A percentile compares a stretch with the other conserved stretches of the same genome.
These are phyloP conservation scores for sorghum (Sorghum bicolor) DNA, from an alignment of 176 grass and related monocot species.

Conservation along the genomic window Sorghum_bicolor_NCBIv3 NC_012875.2:6124501-6125000, in stretches of 20 bases:
- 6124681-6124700: conserved; percentile 20
- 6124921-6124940: conserved; percentile 92
- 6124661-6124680: background rate
- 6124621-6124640: background rate
- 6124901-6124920: background rate
- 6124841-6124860: conserved; percentile 10
- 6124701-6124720: conserved; percentile 88
- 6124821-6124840: background rate
- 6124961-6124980: conserved; percentile 86
- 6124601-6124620: background rate
- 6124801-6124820: conserved; percentile 10
- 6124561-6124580: too few species aligned
- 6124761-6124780: conserved; percentile 92
- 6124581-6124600: background rate
- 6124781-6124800: conserved; percentile 96
- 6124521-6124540: too few species aligned
- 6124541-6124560: too few species aligned
- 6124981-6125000: conserved; percentile 41
- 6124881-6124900: conserved; percentile 9
- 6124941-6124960: conserved; percentile 81
- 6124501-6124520: too few species aligned
- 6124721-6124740: conserved; percentile 95
- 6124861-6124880: conserved; percentile 6
- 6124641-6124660: background rate
- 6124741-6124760: conserved; percentile 95